Evolutionary conservation across 2,329 filamentous ascomycete genomes (phyloP).

Genomic region (Cladophialophora immunda): DNA sequence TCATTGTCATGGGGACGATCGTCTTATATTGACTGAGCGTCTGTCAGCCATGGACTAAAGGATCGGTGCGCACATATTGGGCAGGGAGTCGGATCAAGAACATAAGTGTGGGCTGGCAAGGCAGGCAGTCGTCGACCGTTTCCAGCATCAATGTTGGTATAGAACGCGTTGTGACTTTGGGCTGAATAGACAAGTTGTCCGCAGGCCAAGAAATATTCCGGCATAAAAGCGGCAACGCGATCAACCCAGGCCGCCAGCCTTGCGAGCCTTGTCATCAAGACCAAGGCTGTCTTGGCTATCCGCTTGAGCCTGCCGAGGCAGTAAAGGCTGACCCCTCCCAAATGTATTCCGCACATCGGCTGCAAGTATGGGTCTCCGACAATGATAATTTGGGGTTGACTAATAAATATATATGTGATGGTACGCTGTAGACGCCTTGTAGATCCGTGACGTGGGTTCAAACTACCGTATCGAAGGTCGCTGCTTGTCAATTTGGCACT

Average conservation of each 20-base stretch:
- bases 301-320: neutral
- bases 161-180: neutral
- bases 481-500: neutral
- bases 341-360: neutral
- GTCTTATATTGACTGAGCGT: neutral
- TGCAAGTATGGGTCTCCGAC: neutral
- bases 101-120: neutral
- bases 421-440: neutral
- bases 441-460: neutral
- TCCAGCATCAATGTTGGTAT: neutral
- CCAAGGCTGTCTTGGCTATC: neutral
- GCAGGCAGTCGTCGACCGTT: neutral
- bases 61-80: neutral
- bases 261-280: neutral
- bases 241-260: neutral
- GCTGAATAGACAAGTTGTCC: neutral
- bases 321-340: neutral
- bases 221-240: neutral
- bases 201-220: conserved; percentile 1
- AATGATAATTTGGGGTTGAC: neutral
- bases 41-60: conserved; percentile 4
- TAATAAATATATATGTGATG: neutral
- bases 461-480: neutral
- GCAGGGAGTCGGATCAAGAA: neutral
- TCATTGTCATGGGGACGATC: conserved; percentile 12